Conservation (phyloP, 2,329 filamentous ascomycete genomes). For the Purpureocillium lavendulum region DNA sequence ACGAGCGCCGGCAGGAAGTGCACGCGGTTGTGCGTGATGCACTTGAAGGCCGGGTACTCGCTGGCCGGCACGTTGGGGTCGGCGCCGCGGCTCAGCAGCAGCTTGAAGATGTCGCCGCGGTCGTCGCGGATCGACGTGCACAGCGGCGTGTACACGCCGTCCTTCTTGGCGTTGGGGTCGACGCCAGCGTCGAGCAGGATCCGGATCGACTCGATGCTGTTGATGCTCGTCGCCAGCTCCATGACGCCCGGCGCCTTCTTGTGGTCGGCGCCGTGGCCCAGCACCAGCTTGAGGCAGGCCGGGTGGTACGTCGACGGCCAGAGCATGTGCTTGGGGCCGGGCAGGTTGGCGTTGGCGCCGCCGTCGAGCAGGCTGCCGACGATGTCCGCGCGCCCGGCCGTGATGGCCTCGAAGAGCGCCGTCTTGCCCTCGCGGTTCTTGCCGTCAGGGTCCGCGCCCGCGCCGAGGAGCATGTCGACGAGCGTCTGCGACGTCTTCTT, state of each 20-base stretch:
- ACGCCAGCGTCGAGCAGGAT: conserved; percentile 50
- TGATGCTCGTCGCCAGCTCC: conserved; percentile 55
- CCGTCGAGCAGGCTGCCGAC: conserved; percentile 42
- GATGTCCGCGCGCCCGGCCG: conserved; percentile 45
- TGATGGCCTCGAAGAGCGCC: conserved; percentile 54
- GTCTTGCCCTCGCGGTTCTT: conserved; percentile 56
- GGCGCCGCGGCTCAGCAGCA: conserved; percentile 48
- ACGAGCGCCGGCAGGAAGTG: conserved; percentile 53
- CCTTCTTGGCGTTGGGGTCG: conserved; percentile 54
- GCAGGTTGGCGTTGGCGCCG: conserved; percentile 58
- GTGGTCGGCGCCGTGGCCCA: conserved; percentile 49
- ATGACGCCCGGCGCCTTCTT: conserved; percentile 55
- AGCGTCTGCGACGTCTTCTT: conserved; percentile 46
- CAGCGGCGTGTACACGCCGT: conserved; percentile 59
- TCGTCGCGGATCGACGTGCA: conserved; percentile 63
- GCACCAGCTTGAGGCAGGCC: conserved; percentile 47
- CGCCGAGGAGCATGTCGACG: conserved; percentile 50
- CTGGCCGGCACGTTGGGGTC: conserved; percentile 55
- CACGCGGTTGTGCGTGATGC: conserved; percentile 55
- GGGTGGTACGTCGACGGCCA: conserved; percentile 57
- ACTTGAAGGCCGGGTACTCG: conserved; percentile 61
- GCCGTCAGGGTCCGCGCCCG: conserved; percentile 48
- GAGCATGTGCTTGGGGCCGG: conserved; percentile 60
- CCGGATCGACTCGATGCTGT: conserved; percentile 53
- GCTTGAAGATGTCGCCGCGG: conserved; percentile 49